These are phyloP conservation scores for Lotmaria passim DNA, from an alignment of 208 protist species.

Conservation along the genomic window DNA sequence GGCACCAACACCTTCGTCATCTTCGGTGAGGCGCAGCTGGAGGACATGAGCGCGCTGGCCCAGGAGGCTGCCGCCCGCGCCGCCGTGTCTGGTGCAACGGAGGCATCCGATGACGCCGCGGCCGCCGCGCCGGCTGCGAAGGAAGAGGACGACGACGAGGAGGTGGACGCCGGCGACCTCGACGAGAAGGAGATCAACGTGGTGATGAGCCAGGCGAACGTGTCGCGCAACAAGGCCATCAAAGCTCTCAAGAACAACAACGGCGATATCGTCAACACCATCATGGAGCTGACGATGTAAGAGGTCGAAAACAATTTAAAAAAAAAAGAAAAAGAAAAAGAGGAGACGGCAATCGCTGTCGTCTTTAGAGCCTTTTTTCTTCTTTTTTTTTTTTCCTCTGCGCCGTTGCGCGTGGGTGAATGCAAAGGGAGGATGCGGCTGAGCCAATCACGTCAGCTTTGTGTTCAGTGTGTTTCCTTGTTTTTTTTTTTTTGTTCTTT, in stretches of 20 bases:
- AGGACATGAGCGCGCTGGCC: slow-evolving; percentile 78
- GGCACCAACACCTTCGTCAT: slow-evolving; percentile 97
- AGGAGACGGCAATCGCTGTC: no score
- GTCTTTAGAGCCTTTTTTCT: slow-evolving; percentile 6
- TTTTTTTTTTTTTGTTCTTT: slow-evolving; percentile 26
- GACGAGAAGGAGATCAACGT: slow-evolving; percentile 89
- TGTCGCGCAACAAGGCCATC: slow-evolving; percentile 80
- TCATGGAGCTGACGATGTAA: slow-evolving; percentile 88
- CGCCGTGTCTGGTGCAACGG: slow-evolving; percentile 55
- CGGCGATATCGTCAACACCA: slow-evolving; percentile 88
- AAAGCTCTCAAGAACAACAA: slow-evolving; percentile 88
- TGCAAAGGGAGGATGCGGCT: not conserved
- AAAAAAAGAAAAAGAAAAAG: no score
- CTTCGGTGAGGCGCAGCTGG: slow-evolving; percentile 97
- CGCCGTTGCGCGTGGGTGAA: not conserved
- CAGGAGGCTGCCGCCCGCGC: slow-evolving; percentile 77
- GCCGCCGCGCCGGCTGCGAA: slow-evolving; percentile 35
- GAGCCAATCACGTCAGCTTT: slow-evolving; percentile 8
- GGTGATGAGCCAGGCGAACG: slow-evolving; percentile 80
- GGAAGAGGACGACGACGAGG: slow-evolving; percentile 57
- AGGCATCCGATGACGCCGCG: slow-evolving; percentile 29
- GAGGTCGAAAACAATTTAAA: not conserved
- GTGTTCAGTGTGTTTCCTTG: slow-evolving; percentile 14
- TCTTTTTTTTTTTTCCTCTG: not conserved
- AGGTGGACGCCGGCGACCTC: slow-evolving; percentile 62